Conservation (phyloP, 768 basidiomycete genomes). For the Botryobasidium botryosum region DNA sequence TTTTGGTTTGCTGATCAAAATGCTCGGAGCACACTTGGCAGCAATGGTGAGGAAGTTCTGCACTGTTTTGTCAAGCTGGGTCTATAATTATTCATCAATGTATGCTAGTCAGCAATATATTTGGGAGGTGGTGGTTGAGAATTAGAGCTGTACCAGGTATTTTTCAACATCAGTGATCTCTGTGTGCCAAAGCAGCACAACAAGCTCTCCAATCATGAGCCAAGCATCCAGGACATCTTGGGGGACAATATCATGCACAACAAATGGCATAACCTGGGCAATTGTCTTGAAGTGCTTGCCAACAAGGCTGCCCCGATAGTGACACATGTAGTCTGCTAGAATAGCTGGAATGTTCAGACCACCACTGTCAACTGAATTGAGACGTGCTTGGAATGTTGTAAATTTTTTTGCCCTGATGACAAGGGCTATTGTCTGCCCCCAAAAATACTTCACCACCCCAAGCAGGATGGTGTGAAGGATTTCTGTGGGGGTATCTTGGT, state of each 20-base stretch:
- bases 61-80: neutral
- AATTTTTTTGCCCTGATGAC: slow-evolving; percentile 16
- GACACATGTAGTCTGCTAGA: slow-evolving; percentile 19
- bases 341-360: slow-evolving; percentile 18
- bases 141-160: slow-evolving; percentile 24
- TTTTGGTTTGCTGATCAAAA: neutral
- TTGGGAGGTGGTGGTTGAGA: neutral
- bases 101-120: neutral
- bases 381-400: slow-evolving; percentile 13
- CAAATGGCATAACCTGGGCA: slow-evolving; percentile 5
- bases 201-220: slow-evolving; percentile 21
- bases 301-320: slow-evolving; percentile 19
- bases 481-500: slow-evolving; percentile 1
- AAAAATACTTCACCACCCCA: slow-evolving; percentile 9
- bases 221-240: slow-evolving; percentile 18
- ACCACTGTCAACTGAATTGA: slow-evolving; percentile 15
- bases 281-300: slow-evolving; percentile 19
- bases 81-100: neutral
- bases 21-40: neutral
- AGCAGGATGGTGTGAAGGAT: slow-evolving; percentile 8
- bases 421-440: slow-evolving; percentile 13
- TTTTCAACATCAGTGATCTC: slow-evolving; percentile 23
- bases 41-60: neutral
- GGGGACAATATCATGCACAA: slow-evolving; percentile 22
- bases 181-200: slow-evolving; percentile 27